Evolutionary conservation across 306 rosid genomes (phyloP).

Genomic region (Carpinus fangiana): DNA sequence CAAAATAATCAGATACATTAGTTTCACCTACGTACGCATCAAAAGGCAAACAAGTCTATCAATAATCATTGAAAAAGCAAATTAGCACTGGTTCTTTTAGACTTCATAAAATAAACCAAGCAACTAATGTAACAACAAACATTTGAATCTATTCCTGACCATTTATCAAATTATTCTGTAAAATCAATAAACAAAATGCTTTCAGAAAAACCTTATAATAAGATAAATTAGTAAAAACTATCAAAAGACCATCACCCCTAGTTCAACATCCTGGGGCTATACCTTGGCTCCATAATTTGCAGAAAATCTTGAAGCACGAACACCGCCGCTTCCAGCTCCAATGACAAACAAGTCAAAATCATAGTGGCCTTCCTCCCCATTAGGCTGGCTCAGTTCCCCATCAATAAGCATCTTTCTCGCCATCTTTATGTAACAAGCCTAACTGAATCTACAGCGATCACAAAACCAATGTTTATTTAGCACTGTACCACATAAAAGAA

Average conservation of each 20-base stretch:
- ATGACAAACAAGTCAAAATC: constrained; percentile 86
- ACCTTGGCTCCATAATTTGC: constrained; percentile 91
- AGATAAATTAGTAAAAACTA: neutral
- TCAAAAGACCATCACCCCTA: neutral
- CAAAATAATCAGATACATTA: neutral
- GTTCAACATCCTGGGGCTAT: neutral
- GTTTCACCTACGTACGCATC: neutral
- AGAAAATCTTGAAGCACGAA: constrained; percentile 89
- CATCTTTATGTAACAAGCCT: constrained; percentile 43
- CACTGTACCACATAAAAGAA: constrained; percentile 1
- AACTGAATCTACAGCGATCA: constrained; percentile 25
- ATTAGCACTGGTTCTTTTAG: neutral
- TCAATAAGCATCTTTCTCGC: constrained; percentile 86
- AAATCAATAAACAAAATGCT: neutral
- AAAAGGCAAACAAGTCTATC: neutral
- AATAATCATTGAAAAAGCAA: neutral
- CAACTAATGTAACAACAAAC: neutral
- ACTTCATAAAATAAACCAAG: too few relatives aligned
- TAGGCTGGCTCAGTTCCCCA: constrained; percentile 50
- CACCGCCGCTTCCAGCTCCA: constrained; percentile 99
- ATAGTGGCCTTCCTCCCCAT: constrained; percentile 43
- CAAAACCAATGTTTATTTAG: neutral
- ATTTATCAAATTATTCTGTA: neutral
- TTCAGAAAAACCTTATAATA: neutral
- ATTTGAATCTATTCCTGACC: neutral